phyloP scores from a whole-genome alignment of 2,329 filamentous ascomycete species.

The Leptosphaerulina australis region DNA sequence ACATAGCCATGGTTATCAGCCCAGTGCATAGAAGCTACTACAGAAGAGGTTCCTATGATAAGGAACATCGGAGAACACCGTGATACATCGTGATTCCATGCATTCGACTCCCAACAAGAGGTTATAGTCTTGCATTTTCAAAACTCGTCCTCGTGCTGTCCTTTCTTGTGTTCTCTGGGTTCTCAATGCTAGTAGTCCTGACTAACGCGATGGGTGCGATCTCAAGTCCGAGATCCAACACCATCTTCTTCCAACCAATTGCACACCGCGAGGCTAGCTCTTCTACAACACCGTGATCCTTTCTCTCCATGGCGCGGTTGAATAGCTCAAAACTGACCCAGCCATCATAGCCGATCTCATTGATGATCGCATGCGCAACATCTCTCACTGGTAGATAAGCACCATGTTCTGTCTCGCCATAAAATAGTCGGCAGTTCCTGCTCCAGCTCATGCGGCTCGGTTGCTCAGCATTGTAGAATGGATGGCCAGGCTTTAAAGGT shows the following conservation, averaged over 20 bases:
- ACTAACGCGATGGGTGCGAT: slow-evolving; percentile 1
- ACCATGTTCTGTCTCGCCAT: slow-evolving; percentile 65
- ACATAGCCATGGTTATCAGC: too few species aligned
- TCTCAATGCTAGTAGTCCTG: slow-evolving; percentile 2
- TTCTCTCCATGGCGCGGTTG: slow-evolving; percentile 63
- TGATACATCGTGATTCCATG: too few species aligned
- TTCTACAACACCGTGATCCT: slow-evolving; percentile 59
- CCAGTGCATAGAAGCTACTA: too few species aligned
- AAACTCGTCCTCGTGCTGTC: slow-evolving; percentile 22
- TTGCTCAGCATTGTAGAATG: slow-evolving; percentile 64
- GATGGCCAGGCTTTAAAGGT: slow-evolving; percentile 64
- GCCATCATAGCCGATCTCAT: slow-evolving; percentile 68
- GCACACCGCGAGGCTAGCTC: slow-evolving; percentile 61
- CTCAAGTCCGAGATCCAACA: slow-evolving; percentile 45
- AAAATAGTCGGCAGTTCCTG: slow-evolving; percentile 73
- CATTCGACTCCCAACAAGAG: too few species aligned
- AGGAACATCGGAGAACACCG: too few species aligned
- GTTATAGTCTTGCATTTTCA: slow-evolving; percentile 11
- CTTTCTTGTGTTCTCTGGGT: slow-evolving; percentile 15
- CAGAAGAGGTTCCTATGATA: too few species aligned
- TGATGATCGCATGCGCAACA: slow-evolving; percentile 66
- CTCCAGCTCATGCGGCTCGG: slow-evolving; percentile 77
- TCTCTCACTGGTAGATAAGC: slow-evolving; percentile 71
- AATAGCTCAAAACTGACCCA: slow-evolving; percentile 77
- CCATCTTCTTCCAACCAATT: slow-evolving; percentile 59